Conservation (phyloP, 2,329 filamentous ascomycete species). For the Cadophora sp. region DNA sequence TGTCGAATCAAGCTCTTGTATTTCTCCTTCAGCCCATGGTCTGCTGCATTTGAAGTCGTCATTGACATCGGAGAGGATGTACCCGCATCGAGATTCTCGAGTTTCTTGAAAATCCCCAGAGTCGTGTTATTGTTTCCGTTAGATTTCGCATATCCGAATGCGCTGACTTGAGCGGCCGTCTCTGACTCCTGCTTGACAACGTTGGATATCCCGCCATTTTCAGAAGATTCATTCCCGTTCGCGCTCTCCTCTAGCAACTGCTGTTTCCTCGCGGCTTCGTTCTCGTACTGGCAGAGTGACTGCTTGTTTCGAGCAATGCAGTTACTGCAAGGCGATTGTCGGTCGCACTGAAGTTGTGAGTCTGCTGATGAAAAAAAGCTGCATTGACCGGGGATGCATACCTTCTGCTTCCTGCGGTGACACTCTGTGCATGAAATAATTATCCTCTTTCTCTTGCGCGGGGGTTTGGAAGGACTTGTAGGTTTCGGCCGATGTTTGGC, state of each 20-base stretch:
- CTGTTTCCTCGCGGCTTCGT: constrained; percentile 41
- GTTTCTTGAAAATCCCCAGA: constrained; percentile 60
- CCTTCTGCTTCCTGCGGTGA: constrained; percentile 61
- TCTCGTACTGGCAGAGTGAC: constrained; percentile 63
- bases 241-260: constrained; percentile 40
- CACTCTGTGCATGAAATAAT: constrained; percentile 71
- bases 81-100: constrained; percentile 53
- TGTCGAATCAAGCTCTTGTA: constrained; percentile 65
- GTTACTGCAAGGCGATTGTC: constrained; percentile 64
- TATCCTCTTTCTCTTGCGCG: constrained; percentile 62
- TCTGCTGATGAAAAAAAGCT: constrained; percentile 19
- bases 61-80: constrained; percentile 33
- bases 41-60: constrained; percentile 38
- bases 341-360: constrained; percentile 57
- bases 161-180: constrained; percentile 39
- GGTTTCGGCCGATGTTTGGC: constrained; percentile 21
- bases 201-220: constrained; percentile 30
- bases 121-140: constrained; percentile 57
- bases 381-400: constrained; percentile 17
- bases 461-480: constrained; percentile 33
- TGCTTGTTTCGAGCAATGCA: constrained; percentile 64
- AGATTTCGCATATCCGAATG: constrained; percentile 60
- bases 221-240: constrained; percentile 22
- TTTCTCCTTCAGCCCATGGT: constrained; percentile 55
- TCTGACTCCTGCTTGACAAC: constrained; percentile 37